Conservation (phyloP, 805 yeast species). For the Myxozyma neglecta region DNA sequence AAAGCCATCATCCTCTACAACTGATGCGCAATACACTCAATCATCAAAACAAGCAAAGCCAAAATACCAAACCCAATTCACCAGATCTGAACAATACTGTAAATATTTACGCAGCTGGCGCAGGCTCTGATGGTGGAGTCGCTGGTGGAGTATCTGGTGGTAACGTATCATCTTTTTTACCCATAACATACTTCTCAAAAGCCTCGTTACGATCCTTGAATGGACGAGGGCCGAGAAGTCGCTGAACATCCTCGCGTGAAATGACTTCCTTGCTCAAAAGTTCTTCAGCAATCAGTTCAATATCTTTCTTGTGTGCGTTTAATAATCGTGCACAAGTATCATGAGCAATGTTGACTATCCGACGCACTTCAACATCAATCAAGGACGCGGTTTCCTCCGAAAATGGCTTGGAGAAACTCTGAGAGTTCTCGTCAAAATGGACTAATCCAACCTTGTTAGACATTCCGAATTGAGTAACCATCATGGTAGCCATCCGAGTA, state of each 20-base stretch:
- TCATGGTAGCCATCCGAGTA: conserved; percentile 85
- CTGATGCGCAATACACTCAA: too few species aligned
- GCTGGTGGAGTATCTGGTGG: neutral
- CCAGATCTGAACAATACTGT: neutral
- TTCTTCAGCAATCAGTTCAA: conserved; percentile 84
- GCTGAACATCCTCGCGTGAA: conserved; percentile 91
- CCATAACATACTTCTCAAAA: conserved; percentile 62
- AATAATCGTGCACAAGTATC: conserved; percentile 67
- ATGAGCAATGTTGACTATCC: conserved; percentile 76
- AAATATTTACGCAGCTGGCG: neutral
- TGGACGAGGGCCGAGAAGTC: conserved; percentile 85
- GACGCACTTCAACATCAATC: conserved; percentile 80
- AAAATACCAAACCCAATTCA: neutral
- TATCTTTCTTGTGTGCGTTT: conserved; percentile 67
- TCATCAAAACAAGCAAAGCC: neutral
- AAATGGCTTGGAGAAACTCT: conserved; percentile 78
- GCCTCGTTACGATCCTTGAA: conserved; percentile 90
- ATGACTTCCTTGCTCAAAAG: conserved; percentile 83
- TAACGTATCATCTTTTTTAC: conserved; percentile 11
- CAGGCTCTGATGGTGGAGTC: conserved; percentile 8
- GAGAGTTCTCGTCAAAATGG: conserved; percentile 66
- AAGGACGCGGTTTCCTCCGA: conserved; percentile 80
- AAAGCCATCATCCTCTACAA: too few species aligned
- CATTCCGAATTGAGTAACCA: conserved; percentile 95
- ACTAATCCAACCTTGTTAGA: conserved; percentile 81